Evolutionary conservation across 106 monocot genomes (phyloP).

Genomic region (Triglochin maritima): DNA sequence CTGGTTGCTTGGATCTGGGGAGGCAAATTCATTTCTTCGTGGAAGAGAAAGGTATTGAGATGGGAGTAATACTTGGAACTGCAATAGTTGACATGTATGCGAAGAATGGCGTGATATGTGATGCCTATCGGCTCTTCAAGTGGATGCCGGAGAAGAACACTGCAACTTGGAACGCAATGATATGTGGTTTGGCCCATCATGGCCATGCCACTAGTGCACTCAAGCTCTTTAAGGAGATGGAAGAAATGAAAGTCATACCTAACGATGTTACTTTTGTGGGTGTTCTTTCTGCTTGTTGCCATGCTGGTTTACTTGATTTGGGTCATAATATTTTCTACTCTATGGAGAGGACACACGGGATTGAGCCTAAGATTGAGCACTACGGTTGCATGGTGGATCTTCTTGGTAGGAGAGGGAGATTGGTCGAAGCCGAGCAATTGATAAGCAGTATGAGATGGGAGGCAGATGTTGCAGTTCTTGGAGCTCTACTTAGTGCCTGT

Average conservation of each 20-base stretch:
- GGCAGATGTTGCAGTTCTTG: slow-evolving; percentile 49
- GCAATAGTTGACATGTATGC: slow-evolving; percentile 73
- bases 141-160: slow-evolving; percentile 41
- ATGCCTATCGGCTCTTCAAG: slow-evolving; percentile 30
- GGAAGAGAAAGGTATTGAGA: slow-evolving; percentile 24
- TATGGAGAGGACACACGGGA: slow-evolving; percentile 30
- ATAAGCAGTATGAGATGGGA: slow-evolving; percentile 43
- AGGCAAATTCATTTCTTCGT: slow-evolving; percentile 30
- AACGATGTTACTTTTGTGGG: slow-evolving; percentile 64
- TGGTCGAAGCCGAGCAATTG: slow-evolving; percentile 54
- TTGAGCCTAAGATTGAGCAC: slow-evolving; percentile 49
- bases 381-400: slow-evolving; percentile 78
- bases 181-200: slow-evolving; percentile 58
- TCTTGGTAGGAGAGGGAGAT: slow-evolving; percentile 52
- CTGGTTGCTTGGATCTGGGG: slow-evolving; percentile 45
- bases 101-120: slow-evolving; percentile 45
- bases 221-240: slow-evolving; percentile 35
- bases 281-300: slow-evolving; percentile 62
- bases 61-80: slow-evolving; percentile 65
- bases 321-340: slow-evolving; percentile 36
- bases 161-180: slow-evolving; percentile 75
- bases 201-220: slow-evolving; percentile 35
- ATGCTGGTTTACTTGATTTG: slow-evolving; percentile 34
- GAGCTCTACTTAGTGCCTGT: slow-evolving; percentile 62
- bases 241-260: slow-evolving; percentile 14